Base-by-base conservation (phyloP, 2,329 filamentous ascomycete species). In the Xylaria sp. region DNA sequence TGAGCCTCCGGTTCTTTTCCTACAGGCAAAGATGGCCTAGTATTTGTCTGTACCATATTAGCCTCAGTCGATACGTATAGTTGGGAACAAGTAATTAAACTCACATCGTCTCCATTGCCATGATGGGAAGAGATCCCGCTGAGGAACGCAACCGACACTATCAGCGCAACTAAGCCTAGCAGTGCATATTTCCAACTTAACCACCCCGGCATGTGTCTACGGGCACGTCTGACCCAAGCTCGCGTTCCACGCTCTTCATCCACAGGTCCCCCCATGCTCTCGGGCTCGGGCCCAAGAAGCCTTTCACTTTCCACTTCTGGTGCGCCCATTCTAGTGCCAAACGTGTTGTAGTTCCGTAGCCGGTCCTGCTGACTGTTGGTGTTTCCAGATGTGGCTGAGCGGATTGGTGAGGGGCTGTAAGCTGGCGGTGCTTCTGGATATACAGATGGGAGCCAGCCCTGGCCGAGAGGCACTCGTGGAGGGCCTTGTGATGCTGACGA, bases 391-490 rank as follows among this genome's bases (percentile, higher is more conserved):
- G 72, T 65, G 8, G 70, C 61, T 7, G 72, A 72, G 5, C 72
- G 65, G 4, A 64, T 68, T 24, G 74, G 77, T 14, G 80, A 82
- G 7, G 84, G 83, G 2, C 82, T 83, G 74, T 86, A 87, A 9
- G 85, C 85, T 6, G 85, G 85, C 9, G 85, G 85, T 5, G 84
- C 84, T 61, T 80, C 77, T 27, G 78, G 77, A 75, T 79, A 79
- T 75, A 78, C 69, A 24, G 77, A 76, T 39, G 71, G 69, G 39
- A 73, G 74, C 67, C 73, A 68, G 39, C 68, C 71, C 63, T 61
- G 63, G 63, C 68, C 64, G 50, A 70, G 56, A 48, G 72, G 53
- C 56, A 62, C 58, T 64, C 57, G 69, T 70, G 70, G 63, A 61
- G 75, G 27, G 68, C 64, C 53, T 60, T 72, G 71, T 63, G 70